Percentiles rank a stretch among this genome's conserved stretches.
Evolutionary conservation across 2,329 filamentous ascomycete genomes (phyloP).

Genomic region (Ophiocordyceps camponoti-saundersi): DNA sequence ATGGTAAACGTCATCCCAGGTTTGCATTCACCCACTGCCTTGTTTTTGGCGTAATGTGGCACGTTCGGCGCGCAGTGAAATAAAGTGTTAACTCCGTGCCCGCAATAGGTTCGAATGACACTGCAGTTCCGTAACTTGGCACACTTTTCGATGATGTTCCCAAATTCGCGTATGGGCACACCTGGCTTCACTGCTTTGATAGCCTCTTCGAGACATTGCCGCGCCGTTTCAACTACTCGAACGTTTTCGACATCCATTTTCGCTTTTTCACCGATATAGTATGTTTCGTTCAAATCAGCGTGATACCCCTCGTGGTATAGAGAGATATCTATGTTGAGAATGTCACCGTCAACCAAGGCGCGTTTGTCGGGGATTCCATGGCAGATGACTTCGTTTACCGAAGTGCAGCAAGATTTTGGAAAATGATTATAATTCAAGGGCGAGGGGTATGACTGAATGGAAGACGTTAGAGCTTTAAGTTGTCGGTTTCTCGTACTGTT

Average conservation of each 20-base stretch:
- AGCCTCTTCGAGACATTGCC: constrained; percentile 78
- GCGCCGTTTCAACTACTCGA: constrained; percentile 74
- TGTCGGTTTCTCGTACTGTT: not conserved
- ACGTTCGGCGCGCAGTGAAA: constrained; percentile 93
- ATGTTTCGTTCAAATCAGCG: constrained; percentile 94
- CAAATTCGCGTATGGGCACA: constrained; percentile 80
- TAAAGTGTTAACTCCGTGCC: constrained; percentile 82
- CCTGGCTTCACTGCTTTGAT: constrained; percentile 90
- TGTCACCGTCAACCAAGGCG: constrained; percentile 76
- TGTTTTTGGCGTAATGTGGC: constrained; percentile 96
- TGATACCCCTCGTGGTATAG: constrained; percentile 92
- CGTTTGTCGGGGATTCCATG: constrained; percentile 94
- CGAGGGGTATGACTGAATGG: constrained; percentile 72
- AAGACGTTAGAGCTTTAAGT: constrained; percentile 2
- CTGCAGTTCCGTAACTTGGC: constrained; percentile 75
- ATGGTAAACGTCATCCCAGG: constrained; percentile 98
- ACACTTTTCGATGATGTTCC: constrained; percentile 88
- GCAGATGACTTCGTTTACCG: constrained; percentile 92
- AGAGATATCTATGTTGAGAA: constrained; percentile 91
- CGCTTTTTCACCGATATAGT: constrained; percentile 87
- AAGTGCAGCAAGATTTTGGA: constrained; percentile 96
- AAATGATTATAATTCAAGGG: constrained; percentile 92
- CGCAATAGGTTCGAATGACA: constrained; percentile 90
- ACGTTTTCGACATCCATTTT: constrained; percentile 72
- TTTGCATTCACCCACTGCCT: constrained; percentile 86